phyloP scores from a whole-genome alignment of 768 basidiomycete species.

The Lactarius psammicola region DNA sequence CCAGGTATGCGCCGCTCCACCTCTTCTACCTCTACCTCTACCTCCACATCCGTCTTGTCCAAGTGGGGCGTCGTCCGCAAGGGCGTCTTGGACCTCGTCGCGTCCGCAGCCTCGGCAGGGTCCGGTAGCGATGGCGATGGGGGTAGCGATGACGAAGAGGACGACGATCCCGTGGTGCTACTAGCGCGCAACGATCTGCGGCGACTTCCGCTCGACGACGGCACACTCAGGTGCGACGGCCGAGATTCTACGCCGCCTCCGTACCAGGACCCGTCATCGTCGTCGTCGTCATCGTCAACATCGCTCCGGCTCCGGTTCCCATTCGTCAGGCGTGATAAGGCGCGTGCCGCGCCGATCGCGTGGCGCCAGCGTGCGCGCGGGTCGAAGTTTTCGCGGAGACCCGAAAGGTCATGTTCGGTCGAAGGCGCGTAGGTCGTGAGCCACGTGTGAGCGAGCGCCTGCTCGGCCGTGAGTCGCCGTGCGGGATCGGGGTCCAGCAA shows the following conservation, averaged over 20 bases:
- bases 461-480: constrained; percentile 66
- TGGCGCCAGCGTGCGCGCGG: constrained; percentile 69
- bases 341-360: constrained; percentile 58
- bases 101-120: not conserved
- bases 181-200: not conserved
- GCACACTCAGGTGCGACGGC: not conserved
- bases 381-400: constrained; percentile 82
- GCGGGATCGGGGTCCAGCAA: constrained; percentile 71
- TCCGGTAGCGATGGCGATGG: not conserved
- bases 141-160: not conserved
- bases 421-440: constrained; percentile 63
- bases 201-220: not conserved
- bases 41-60: not conserved
- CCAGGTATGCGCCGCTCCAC: constrained; percentile 19
- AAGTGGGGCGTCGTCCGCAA: not conserved
- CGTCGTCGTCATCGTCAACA: not conserved
- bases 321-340: constrained; percentile 2
- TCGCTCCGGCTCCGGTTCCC: not conserved
- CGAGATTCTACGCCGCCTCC: not conserved
- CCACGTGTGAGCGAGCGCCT: constrained; percentile 77
- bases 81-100: not conserved
- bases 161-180: not conserved
- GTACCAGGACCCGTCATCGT: not conserved
- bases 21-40: not conserved
- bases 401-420: constrained; percentile 72